Evolutionary conservation across 805 yeast species (phyloP), one percentile per base, ranked within the genome.

Genomic region (Saccharomycopsis guyanensis): DNA sequence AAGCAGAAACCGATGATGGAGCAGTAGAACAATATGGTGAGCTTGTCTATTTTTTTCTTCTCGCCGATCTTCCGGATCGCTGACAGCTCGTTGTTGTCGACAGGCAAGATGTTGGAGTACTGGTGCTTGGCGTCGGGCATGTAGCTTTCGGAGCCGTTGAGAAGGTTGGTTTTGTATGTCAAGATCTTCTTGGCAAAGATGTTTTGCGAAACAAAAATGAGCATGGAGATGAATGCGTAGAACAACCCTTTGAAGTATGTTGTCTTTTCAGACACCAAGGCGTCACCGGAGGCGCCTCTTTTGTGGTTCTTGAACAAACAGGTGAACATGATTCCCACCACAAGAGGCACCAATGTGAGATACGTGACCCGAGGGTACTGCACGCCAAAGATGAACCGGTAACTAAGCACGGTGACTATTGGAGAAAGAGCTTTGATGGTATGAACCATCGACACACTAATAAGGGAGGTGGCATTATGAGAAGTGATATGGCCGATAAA

Each of bases 381-480:
- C 40, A 69, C 73, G 25, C 72, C 68, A 59, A 82, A 83, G 33
- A 82, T 45, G 10, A 80, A 50, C 53, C 84, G 71, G 65, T 88
- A 88, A 37, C 86, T 85, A 25, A 78, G 62, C 10, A 93, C 97
- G 0, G 97, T 91, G 41, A 86, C 76, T 22, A 91, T 69, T 2
- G 98, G 98, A 27, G 95, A 82, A 33, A 91, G 68, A 1, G 96
- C 93, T 66, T 93, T 93, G 56, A 91, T 80, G 6, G 97, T 88
- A 62, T 91, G 97, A 18, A 93, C 97, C 53, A 89, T 66, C 3
- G 96, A 85, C n/a, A 93, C 96, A 0, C 96, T 96, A 43, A 93
- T 86, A 51, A 85, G 63, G 2, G 89, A 75, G 2, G 96, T 88
- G n/a, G 97, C 91, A 59, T 85, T 84, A 61, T 89, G 96, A 5